Percentiles rank a stretch among this genome's conserved stretches.
Conservation (phyloP, 2,329 filamentous ascomycete genomes). For the Leptographium radiaticola region DNA sequence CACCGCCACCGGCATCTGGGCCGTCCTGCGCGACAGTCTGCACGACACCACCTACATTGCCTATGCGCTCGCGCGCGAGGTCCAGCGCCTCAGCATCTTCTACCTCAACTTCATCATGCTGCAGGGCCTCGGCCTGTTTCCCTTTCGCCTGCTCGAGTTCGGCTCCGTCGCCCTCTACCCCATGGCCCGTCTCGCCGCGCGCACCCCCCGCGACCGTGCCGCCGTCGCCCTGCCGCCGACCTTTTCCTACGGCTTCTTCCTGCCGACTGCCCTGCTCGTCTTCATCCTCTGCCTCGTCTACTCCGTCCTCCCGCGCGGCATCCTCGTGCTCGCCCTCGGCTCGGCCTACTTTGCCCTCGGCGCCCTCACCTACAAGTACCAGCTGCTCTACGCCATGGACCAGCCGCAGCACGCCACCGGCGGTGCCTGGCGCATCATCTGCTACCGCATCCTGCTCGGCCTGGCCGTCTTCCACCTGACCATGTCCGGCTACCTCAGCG, state of each 20-base stretch:
- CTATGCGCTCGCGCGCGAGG: conserved; percentile 57
- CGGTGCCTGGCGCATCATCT: conserved; percentile 92
- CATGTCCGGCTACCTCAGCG: conserved; percentile 74
- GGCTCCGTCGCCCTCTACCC: conserved; percentile 77
- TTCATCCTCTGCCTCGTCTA: conserved; percentile 96
- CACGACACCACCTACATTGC: conserved; percentile 71
- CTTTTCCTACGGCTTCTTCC: conserved; percentile 93
- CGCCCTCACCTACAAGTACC: conserved; percentile 91
- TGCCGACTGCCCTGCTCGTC: conserved; percentile 82
- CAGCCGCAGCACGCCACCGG: conserved; percentile 91
- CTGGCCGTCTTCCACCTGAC: conserved; percentile 81
- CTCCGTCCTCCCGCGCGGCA: conserved; percentile 70
- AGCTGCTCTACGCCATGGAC: conserved; percentile 95
- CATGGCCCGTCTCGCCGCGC: conserved; percentile 62
- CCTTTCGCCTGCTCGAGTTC: conserved; percentile 81
- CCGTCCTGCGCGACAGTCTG: conserved; percentile 58
- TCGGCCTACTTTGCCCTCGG: conserved; percentile 73
- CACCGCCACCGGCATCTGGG: conserved; percentile 61
- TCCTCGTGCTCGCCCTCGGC: conserved; percentile 69
- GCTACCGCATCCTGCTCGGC: conserved; percentile 77
- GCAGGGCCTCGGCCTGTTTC: conserved; percentile 85
- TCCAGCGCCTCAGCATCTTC: conserved; percentile 65
- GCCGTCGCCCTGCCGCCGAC: conserved; percentile 68
- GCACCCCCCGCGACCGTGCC: conserved; percentile 79
- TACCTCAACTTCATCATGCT: conserved; percentile 92